A percentile compares a stretch with the other conserved stretches of the same genome.
Conservation (phyloP, 2,329 filamentous ascomycete genomes). For the Graphilbum fragrans region DNA sequence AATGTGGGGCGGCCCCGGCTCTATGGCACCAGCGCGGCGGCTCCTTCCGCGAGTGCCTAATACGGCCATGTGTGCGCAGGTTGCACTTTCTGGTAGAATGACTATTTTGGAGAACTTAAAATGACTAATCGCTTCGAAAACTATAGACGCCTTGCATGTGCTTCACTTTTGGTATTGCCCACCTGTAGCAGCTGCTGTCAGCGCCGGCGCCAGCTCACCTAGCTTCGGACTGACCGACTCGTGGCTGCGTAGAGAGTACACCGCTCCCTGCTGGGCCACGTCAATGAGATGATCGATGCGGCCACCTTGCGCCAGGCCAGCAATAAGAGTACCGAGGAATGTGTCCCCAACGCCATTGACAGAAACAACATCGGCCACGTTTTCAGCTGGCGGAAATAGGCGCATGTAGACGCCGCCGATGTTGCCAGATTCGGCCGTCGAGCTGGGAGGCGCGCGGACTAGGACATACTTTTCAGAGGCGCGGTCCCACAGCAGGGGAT, state of each 20-base stretch:
- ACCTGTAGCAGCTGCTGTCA: constrained; percentile 10
- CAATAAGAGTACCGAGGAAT: constrained; percentile 74
- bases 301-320: constrained; percentile 54
- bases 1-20: too few relatives aligned
- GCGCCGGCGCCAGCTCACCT: constrained; percentile 10
- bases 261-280: constrained; percentile 70
- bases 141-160: too few relatives aligned
- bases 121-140: too few relatives aligned
- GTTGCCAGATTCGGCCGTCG: constrained; percentile 10
- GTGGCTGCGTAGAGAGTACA: constrained; percentile 61
- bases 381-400: constrained; percentile 53
- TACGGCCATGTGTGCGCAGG: too few relatives aligned
- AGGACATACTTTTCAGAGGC: constrained; percentile 60
- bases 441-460: constrained; percentile 34
- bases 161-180: too few relatives aligned
- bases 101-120: too few relatives aligned
- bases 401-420: constrained; percentile 76
- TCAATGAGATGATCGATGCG: constrained; percentile 52
- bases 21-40: too few relatives aligned
- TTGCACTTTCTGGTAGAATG: too few relatives aligned
- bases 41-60: too few relatives aligned
- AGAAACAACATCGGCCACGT: constrained; percentile 56
- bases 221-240: constrained; percentile 47
- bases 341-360: constrained; percentile 95
- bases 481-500: constrained; percentile 51